Base-by-base conservation (phyloP, 2,329 filamentous ascomycete genomes). In the Colletotrichum tabaci region DNA sequence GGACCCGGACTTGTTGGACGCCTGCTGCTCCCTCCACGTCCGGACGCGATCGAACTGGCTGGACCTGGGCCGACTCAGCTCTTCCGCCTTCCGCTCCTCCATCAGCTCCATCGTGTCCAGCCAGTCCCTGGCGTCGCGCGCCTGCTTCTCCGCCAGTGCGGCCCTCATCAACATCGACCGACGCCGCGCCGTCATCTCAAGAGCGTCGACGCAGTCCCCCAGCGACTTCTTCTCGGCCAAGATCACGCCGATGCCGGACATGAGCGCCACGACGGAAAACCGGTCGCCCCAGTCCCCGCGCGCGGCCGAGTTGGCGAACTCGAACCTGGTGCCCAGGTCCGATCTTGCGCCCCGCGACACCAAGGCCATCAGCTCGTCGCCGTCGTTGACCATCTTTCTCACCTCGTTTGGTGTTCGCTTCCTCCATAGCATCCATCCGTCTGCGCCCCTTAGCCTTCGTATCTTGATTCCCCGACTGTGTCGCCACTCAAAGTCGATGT, bases 401-500 rank as follows among this genome's bases (percentile, higher is more conserved):
- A 18, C 21, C 10, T 62, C 60, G 35, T 52, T 47, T 6, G 60
- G 35, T 9, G 60, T 62, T 30, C 60, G 60, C 44, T 52, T 62
- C 13, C 47, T 16, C 60, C 35, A 62, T 9, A 62, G 46, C n/a
- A 62, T 49, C 60, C 60, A 62, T 15, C 60, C 60, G 6, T 42
- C 60, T 7, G 60, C 30, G 2, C 30, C 46, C 8, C 47, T 35
- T 4, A 62, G 47, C 9, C 46, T 50, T 13, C 60, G 47, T 18
- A 62, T 52, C 4, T 5, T 40, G 9, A 52, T 16, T 6, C 60
- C 60, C 10, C 60, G 60, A 9, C 60, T 62, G n/a, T 62, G 60
- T 2, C 60, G 47, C 60, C 60, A 62, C 49, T 62, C 60, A 12
- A 62, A 62, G 35, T 62, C 60, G 15, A 62, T n/a, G 16, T 62